Evolutionary conservation across 192 early-diverging fungal genomes (phyloP).

Genomic region (Backusella parvicylindrica): DNA sequence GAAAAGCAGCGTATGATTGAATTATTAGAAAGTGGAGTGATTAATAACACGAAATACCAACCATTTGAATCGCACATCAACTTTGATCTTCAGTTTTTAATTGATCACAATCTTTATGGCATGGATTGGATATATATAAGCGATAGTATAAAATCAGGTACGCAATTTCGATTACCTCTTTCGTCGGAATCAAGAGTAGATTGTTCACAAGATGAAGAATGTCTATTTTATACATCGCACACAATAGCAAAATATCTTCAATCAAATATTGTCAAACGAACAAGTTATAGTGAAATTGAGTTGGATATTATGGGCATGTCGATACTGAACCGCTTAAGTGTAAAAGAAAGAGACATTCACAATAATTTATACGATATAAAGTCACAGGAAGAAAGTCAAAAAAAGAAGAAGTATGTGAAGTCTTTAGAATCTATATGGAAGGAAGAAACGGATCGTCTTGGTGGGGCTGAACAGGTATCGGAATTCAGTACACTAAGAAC

Average conservation of each 20-base stretch:
- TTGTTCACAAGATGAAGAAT: not conserved
- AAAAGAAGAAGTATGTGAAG: conserved; percentile 51
- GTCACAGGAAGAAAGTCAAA: not conserved
- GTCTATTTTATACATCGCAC: conserved; percentile 5
- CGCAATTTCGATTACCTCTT: not conserved
- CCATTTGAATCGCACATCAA: conserved; percentile 81
- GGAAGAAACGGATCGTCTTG: conserved; percentile 53
- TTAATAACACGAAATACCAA: conserved; percentile 68
- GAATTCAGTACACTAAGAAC: not conserved
- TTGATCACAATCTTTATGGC: conserved; percentile 85
- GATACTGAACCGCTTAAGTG: conserved; percentile 60
- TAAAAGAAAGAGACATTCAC: conserved; percentile 51
- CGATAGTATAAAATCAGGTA: not conserved
- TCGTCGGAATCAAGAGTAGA: conserved; percentile 1
- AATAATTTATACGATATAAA: conserved; percentile 34
- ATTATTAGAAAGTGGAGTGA: conserved; percentile 67
- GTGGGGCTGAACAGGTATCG: not conserved
- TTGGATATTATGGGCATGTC: conserved; percentile 58
- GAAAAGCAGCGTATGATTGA: conserved; percentile 54
- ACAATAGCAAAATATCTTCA: conserved; percentile 12
- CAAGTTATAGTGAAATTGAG: conserved; percentile 73
- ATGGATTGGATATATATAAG: conserved; percentile 76
- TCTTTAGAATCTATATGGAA: conserved; percentile 62
- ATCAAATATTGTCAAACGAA: conserved; percentile 37
- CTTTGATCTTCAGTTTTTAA: conserved; percentile 79